A percentile compares a stretch with the other conserved stretches of the same genome.
Conservation (phyloP, 768 basidiomycete species). For the Grammothele lineata region DNA sequence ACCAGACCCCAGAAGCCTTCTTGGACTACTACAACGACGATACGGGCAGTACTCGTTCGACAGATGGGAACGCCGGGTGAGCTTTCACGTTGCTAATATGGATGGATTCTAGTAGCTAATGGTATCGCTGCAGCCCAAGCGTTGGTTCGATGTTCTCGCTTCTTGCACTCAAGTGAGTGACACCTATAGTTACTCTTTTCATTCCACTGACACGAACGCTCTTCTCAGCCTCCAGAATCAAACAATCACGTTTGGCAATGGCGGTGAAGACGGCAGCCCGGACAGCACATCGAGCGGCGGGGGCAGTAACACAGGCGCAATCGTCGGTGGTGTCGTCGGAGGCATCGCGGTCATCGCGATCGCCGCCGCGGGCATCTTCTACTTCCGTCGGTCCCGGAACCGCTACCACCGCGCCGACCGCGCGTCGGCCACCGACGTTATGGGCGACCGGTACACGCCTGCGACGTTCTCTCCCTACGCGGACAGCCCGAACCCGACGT, state of each 20-base stretch:
- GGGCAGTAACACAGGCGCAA: not conserved
- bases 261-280: too few relatives aligned
- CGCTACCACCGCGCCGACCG: not conserved
- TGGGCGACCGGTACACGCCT: not conserved
- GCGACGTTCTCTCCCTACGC: not conserved
- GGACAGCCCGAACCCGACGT: too few relatives aligned
- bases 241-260: too few relatives aligned
- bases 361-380: not conserved
- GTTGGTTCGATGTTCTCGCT: constrained; percentile 13
- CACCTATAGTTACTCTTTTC: not conserved
- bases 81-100: too few relatives aligned
- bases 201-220: too few relatives aligned
- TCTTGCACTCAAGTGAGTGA: constrained; percentile 11
- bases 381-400: not conserved
- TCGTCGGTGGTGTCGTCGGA: not conserved
- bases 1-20: constrained; percentile 6
- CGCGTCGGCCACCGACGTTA: not conserved
- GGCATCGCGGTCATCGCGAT: not conserved
- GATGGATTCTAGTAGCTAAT: too few relatives aligned
- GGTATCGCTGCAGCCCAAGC: constrained; percentile 2
- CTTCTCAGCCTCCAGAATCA: not conserved
- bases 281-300: not conserved
- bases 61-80: constrained; percentile 5
- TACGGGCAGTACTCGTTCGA: not conserved
- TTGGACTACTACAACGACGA: constrained; percentile 1